Conservation (phyloP, 495 filamentous ascomycete genomes). For the Trichoderma asperelloides region DNA sequence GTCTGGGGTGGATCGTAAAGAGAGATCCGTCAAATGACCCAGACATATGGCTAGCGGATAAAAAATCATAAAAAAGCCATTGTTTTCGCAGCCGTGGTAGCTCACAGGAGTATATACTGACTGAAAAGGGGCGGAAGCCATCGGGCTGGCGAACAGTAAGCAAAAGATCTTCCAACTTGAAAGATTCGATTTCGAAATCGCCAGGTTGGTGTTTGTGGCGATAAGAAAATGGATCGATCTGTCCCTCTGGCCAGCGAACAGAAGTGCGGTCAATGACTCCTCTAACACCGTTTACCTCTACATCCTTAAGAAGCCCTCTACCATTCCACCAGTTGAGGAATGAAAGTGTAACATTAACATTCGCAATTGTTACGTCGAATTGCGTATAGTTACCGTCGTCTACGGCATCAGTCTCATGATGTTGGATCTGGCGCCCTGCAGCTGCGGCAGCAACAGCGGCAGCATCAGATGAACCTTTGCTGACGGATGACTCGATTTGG, state of each 20-base stretch:
- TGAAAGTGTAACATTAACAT: slow-evolving; percentile 93
- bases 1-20: slow-evolving; percentile 93
- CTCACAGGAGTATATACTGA: slow-evolving; percentile 92
- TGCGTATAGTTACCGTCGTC: slow-evolving; percentile 97
- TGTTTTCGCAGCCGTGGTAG: slow-evolving; percentile 88
- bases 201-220: slow-evolving; percentile 81
- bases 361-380: slow-evolving; percentile 90
- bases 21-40: slow-evolving; percentile 92
- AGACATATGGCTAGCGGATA: slow-evolving; percentile 91
- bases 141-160: slow-evolving; percentile 86
- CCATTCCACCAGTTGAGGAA: slow-evolving; percentile 98
- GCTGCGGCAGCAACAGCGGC: slow-evolving; percentile 75
- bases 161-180: slow-evolving; percentile 89
- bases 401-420: slow-evolving; percentile 34
- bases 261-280: slow-evolving; percentile 89
- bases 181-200: slow-evolving; percentile 92
- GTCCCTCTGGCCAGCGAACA: slow-evolving; percentile 59
- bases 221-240: slow-evolving; percentile 76
- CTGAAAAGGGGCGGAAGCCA: slow-evolving; percentile 83
- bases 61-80: slow-evolving; percentile 95
- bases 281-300: slow-evolving; percentile 89
- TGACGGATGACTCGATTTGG: slow-evolving; percentile 66
- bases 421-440: slow-evolving; percentile 47
- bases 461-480: slow-evolving; percentile 80
- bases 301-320: slow-evolving; percentile 82